These are phyloP conservation scores for Phaeosphaeriaceae sp. DNA, from an alignment of 2,329 filamentous ascomycete species.

Conservation along the genomic window DNA sequence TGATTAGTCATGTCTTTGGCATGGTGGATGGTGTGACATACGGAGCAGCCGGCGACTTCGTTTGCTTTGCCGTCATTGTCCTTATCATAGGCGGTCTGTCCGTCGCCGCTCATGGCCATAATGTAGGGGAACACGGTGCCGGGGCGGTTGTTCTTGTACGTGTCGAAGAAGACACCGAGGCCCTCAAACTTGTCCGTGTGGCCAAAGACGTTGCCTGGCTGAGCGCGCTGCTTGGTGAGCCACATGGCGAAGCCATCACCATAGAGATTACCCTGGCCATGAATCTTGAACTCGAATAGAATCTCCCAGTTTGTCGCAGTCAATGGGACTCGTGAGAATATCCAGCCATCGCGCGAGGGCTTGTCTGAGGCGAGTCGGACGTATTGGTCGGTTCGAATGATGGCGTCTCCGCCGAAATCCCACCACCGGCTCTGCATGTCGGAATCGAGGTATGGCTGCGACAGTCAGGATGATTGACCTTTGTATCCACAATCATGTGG, in stretches of 20 bases:
- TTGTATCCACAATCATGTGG: neutral
- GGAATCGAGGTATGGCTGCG: conserved; percentile 91
- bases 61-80: conserved; percentile 91
- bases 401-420: conserved; percentile 95
- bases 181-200: conserved; percentile 89
- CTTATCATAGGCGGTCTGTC: conserved; percentile 88
- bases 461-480: conserved; percentile 17
- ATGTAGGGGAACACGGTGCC: conserved; percentile 96
- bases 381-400: conserved; percentile 80
- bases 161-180: conserved; percentile 94
- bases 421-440: conserved; percentile 99
- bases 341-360: conserved; percentile 88
- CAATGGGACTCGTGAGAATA: conserved; percentile 91
- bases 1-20: conserved; percentile 9
- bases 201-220: conserved; percentile 85
- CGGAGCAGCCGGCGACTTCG: conserved; percentile 92
- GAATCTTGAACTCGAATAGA: conserved; percentile 93
- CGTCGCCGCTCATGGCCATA: conserved; percentile 98
- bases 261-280: conserved; percentile 86
- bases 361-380: conserved; percentile 91
- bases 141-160: conserved; percentile 98
- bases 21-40: conserved; percentile 47
- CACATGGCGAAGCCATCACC: conserved; percentile 98
- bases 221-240: conserved; percentile 91
- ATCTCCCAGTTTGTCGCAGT: conserved; percentile 99